Conservation (phyloP, 805 yeast genomes). For the Metschnikowia orientalis region DNA sequence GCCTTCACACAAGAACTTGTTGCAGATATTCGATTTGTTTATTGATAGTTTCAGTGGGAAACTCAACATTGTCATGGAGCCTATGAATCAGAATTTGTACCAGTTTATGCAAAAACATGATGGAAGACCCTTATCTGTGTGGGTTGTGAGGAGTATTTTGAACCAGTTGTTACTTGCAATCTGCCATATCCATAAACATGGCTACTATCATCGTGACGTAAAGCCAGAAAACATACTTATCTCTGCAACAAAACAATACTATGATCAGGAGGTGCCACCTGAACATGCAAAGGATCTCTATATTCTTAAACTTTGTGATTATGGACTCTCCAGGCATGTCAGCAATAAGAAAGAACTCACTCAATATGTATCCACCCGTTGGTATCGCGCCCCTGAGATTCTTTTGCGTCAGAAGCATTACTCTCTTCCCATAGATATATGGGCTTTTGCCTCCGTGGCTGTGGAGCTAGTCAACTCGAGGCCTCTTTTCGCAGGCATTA, state of each 20-base stretch:
- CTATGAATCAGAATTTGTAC: constrained; percentile 75
- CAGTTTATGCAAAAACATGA: constrained; percentile 68
- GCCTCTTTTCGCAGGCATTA: constrained; percentile 81
- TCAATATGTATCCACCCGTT: constrained; percentile 75
- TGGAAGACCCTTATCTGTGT: constrained; percentile 48
- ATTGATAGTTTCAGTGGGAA: constrained; percentile 57
- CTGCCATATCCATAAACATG: constrained; percentile 69
- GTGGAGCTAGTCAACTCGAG: constrained; percentile 65
- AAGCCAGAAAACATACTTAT: constrained; percentile 91
- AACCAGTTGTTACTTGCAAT: constrained; percentile 73
- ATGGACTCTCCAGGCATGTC: constrained; percentile 67
- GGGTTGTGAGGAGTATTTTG: constrained; percentile 60
- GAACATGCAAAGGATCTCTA: constrained; percentile 42
- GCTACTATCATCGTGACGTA: constrained; percentile 81
- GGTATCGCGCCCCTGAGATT: constrained; percentile 85
- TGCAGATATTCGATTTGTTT: constrained; percentile 75
- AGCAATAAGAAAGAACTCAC: constrained; percentile 56
- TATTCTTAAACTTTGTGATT: constrained; percentile 73
- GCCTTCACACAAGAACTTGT: constrained; percentile 66
- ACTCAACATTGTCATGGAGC: constrained; percentile 83
- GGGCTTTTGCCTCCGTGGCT: constrained; percentile 85
- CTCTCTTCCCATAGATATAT: constrained; percentile 69
- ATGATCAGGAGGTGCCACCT: constrained; percentile 42
- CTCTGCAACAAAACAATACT: constrained; percentile 52
- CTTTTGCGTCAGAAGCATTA: constrained; percentile 58